Conservation (phyloP, 176 grass and related monocot species). For the Guadua angustifolia region DNA sequence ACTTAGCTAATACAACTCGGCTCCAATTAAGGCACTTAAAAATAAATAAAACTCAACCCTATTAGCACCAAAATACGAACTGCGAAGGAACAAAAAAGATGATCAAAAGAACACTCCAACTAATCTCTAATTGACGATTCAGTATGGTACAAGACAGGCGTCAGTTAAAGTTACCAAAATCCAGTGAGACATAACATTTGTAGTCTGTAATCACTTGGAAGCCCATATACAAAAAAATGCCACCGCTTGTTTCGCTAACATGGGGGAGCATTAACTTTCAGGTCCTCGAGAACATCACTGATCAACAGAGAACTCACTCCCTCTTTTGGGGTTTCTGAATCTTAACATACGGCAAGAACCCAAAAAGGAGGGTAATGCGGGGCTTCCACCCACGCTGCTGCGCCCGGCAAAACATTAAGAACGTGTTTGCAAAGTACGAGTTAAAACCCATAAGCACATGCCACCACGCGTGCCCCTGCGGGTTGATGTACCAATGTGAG, state of each 20-base stretch:
- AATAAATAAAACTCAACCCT: conserved; percentile 44
- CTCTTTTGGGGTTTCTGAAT: conserved; percentile 74
- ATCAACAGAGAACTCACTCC: conserved; percentile 51
- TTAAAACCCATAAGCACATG: conserved; percentile 90
- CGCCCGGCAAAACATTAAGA: conserved; percentile 88
- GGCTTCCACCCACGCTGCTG: conserved; percentile 81
- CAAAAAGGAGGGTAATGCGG: conserved; percentile 48
- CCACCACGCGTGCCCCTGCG: conserved; percentile 89
- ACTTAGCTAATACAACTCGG: conserved; percentile 42
- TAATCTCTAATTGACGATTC: too few relatives aligned
- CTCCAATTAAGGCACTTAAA: conserved; percentile 38
- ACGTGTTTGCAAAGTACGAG: conserved; percentile 85
- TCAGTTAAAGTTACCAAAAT: conserved; percentile 66
- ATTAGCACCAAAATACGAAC: conserved; percentile 26
- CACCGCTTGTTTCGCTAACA: conserved; percentile 35
- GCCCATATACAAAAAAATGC: conserved; percentile 60
- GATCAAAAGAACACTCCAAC: too few relatives aligned
- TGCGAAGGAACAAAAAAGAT: not conserved
- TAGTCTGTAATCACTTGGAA: conserved; percentile 60
- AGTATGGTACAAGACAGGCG: conserved; percentile 58
- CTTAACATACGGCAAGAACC: conserved; percentile 81
- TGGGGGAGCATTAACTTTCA: conserved; percentile 31
- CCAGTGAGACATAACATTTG: conserved; percentile 56
- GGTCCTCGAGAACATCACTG: conserved; percentile 38
- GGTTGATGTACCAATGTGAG: conserved; percentile 77